A percentile compares a stretch with the other conserved stretches of the same genome.
These are phyloP conservation scores for Zasmidium cellare DNA, from an alignment of 2,329 filamentous ascomycete genomes.

Conservation along the genomic window DNA sequence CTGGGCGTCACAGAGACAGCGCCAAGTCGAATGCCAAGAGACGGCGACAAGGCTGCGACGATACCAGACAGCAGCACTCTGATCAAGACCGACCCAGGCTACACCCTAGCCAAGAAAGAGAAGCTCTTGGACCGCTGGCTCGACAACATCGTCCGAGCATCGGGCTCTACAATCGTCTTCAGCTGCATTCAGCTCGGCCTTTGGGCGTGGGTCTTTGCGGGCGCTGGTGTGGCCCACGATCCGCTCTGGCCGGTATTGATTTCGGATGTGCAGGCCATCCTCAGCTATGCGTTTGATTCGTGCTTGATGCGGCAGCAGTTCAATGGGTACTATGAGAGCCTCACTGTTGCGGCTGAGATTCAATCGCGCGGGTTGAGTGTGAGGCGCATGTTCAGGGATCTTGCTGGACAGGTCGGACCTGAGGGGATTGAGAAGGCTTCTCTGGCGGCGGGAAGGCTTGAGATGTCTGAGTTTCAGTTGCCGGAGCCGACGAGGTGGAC, in stretches of 20 bases:
- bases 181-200: constrained; percentile 14
- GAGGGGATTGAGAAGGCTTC: not conserved
- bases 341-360: constrained; percentile 3
- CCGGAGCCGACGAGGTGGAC: constrained; percentile 5
- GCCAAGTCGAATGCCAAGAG: not conserved
- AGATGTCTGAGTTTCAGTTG: not conserved
- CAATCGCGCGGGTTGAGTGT: not conserved
- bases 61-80: constrained; percentile 36
- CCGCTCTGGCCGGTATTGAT: constrained; percentile 32
- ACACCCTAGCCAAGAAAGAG: not conserved
- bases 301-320: constrained; percentile 29
- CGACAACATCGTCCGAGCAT: constrained; percentile 9
- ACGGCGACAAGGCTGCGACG: not conserved
- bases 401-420: not conserved
- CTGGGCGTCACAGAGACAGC: not conserved
- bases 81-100: constrained; percentile 1
- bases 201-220: constrained; percentile 31
- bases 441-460: not conserved
- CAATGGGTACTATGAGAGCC: constrained; percentile 17
- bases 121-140: constrained; percentile 12
- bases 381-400: not conserved
- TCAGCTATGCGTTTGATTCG: constrained; percentile 37
- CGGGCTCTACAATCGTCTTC: constrained; percentile 13
- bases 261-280: constrained; percentile 36
- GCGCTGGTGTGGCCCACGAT: constrained; percentile 10